Evolutionary conservation across 2,329 filamentous ascomycete genomes (phyloP), one percentile per base, ranked within the genome.

Genomic region (Talaromyces amestolkiae): DNA sequence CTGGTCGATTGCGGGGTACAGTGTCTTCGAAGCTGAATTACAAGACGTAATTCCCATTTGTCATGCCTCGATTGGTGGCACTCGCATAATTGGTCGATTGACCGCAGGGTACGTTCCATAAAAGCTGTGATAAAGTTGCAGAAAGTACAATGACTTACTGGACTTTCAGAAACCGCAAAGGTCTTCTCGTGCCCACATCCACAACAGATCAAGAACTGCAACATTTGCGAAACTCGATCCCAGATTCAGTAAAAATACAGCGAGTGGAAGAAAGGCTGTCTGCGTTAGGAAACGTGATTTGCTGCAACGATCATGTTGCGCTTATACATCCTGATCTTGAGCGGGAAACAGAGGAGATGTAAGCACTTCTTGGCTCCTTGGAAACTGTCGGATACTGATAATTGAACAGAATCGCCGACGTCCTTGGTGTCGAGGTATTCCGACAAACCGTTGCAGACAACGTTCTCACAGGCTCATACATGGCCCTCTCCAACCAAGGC

Each of bases 191-290:
- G 65, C 95, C 95, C 67, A 98, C 94, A 64, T 92, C 90, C 66
- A 98, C 95, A 68, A 96, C 93, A 72, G 95, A 99, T 82, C 95
- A 99, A 84, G 95, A 99, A 84, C 86, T 99, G 69, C 93, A 97
- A 82, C 95, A 99, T 80, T 85, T 99, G 73, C 91, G 95, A 74
- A 98, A 99, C 81, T 93, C 91, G 66, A 88, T 99, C 70, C 95
- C 95, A 45, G 94, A 98, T 78, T 82, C 83, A 66, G 91, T 99
- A 70, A 93, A 93, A 81, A 96, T 99, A 75, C 93, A 97, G 83
- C 89, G 95, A 71, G 97, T 99, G 82, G 95, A 99, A 84, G 95
- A 99, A 85, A 89, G 95, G 49, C 85, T 99, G 69, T 97, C 93
- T 19, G 95, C 95, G 4, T 87, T 99, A 31, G 95, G 95, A 68